phyloP scores from a whole-genome alignment of 148 eudicot genomes.

The Vaccinium myrtillus region DNA sequence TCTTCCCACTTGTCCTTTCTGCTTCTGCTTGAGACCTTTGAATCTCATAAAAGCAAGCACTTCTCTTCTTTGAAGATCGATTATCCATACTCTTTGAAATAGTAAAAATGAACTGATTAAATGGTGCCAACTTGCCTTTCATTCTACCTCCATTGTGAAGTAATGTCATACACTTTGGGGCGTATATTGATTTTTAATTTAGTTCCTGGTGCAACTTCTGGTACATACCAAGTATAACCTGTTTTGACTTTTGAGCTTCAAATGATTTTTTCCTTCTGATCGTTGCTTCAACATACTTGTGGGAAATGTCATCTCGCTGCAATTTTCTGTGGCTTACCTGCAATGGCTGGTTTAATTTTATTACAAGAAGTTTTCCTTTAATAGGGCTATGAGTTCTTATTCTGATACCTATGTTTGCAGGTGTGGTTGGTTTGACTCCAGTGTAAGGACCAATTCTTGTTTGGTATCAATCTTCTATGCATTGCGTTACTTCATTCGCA shows the following conservation, averaged over 20 bases:
- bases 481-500: not conserved
- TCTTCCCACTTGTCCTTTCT: not conserved
- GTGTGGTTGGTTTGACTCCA: constrained; percentile 20
- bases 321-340: not conserved
- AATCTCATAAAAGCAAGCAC: constrained; percentile 2
- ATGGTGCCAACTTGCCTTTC: no score
- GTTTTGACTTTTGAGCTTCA: not conserved
- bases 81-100: not conserved
- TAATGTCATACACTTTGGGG: not conserved
- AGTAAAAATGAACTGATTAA: not conserved
- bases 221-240: not conserved
- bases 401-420: not conserved
- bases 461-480: not conserved
- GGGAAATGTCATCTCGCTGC: not conserved
- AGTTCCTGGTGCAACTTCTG: not conserved
- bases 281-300: not conserved
- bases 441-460: constrained; percentile 7
- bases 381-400: not conserved
- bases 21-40: constrained; percentile 2
- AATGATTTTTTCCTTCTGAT: not conserved
- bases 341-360: not conserved
- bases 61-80: not conserved
- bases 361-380: not conserved
- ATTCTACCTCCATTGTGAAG: not conserved
- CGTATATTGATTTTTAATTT: not conserved